phyloP scores from a whole-genome alignment of 208 protist species.

The Leishmania major region DNA sequence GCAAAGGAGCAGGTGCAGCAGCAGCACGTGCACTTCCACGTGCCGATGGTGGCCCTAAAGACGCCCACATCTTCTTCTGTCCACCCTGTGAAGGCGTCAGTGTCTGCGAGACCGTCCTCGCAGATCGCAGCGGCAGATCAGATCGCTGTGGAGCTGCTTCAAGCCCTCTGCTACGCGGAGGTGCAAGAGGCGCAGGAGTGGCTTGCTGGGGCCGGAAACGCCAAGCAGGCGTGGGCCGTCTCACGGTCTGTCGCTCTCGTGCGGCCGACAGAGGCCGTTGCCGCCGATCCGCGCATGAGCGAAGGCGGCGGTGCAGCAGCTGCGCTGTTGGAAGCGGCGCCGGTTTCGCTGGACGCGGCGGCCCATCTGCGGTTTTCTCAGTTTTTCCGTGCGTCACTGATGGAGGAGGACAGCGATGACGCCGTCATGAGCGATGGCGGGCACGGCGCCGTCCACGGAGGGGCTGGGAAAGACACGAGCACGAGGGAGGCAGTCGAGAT shows the following conservation, averaged over 20 bases:
- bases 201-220: background rate
- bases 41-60: background rate
- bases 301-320: background rate
- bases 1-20: background rate
- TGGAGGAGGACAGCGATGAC: background rate
- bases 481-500: background rate
- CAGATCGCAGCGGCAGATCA: background rate
- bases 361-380: constrained; percentile 15
- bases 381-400: constrained; percentile 12
- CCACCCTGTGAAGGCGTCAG: background rate
- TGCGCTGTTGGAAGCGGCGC: constrained; percentile 3
- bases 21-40: constrained; percentile 20
- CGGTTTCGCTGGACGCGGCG: constrained; percentile 13
- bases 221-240: background rate
- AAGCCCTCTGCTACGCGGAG: constrained; percentile 21
- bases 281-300: background rate
- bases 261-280: background rate
- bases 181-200: constrained; percentile 8
- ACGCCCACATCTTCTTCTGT: background rate
- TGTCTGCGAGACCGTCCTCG: background rate
- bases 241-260: background rate
- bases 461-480: background rate
- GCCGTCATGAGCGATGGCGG: background rate
- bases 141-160: constrained; percentile 21
- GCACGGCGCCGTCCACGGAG: background rate